phyloP scores from a whole-genome alignment of 1,284 basidiomycete species.

The Xerocomus nothofagi region DNA sequence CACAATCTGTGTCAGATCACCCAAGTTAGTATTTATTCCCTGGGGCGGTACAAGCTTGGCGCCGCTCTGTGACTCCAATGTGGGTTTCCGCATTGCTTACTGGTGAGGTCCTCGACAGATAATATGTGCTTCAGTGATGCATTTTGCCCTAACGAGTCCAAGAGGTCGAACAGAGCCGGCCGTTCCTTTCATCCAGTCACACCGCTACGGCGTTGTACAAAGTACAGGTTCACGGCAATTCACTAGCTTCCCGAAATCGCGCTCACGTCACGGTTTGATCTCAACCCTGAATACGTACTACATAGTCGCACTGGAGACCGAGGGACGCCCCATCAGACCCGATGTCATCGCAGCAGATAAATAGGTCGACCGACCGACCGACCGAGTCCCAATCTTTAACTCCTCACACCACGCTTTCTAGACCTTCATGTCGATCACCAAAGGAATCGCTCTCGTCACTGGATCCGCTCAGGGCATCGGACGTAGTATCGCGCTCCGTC shows the following conservation, averaged over 20 bases:
- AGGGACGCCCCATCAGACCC: no score
- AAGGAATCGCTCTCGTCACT: conserved; percentile 3
- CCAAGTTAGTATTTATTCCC: neutral
- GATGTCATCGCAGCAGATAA: neutral
- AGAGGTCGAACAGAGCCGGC: no score
- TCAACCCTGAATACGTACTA: no score
- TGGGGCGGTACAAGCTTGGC: neutral
- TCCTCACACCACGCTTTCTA: neutral
- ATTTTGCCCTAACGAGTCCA: no score
- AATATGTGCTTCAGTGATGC: no score
- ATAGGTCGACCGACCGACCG: neutral
- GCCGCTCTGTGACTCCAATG: neutral
- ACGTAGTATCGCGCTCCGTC: neutral
- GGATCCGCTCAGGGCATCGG: conserved; percentile 3
- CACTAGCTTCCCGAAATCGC: no score
- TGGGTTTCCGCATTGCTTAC: neutral
- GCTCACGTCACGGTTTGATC: no score
- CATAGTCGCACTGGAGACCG: no score
- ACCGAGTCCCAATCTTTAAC: neutral
- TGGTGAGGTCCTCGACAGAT: neutral
- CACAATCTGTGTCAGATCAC: no score
- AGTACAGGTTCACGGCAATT: no score
- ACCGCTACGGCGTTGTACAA: no score
- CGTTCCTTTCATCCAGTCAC: no score
- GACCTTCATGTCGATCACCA: neutral